Evolutionary conservation across 306 rosid genomes (phyloP).

Genomic region (Vigna radiata): DNA sequence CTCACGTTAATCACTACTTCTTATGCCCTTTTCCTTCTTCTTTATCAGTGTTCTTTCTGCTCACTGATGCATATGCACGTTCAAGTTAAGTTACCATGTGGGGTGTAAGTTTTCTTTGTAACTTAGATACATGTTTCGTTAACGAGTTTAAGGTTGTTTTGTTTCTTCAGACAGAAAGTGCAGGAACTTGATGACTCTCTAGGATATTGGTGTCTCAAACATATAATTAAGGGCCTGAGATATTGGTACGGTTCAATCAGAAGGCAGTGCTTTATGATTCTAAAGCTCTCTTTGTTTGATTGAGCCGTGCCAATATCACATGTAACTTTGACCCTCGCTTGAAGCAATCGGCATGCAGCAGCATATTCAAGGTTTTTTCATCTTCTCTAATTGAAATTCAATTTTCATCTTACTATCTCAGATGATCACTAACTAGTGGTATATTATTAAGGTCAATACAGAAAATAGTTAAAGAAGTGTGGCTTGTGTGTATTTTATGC

Average conservation of each 20-base stretch:
- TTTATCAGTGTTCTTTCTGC: conserved; percentile 4
- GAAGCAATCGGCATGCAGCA: neutral
- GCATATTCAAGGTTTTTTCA: conserved; percentile 15
- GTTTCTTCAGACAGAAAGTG: conserved; percentile 36
- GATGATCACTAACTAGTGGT: neutral
- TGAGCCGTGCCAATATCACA: conserved; percentile 98
- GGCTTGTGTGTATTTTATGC: conserved; percentile 1
- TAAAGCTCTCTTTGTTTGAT: conserved; percentile 72
- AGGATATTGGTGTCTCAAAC: neutral
- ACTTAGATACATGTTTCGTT: conserved; percentile 13
- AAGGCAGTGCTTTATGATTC: conserved; percentile 55
- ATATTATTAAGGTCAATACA: neutral
- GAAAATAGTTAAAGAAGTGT: neutral
- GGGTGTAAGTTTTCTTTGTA: conserved; percentile 37
- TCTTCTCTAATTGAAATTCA: neutral
- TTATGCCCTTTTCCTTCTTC: conserved; percentile 31
- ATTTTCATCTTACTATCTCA: neutral
- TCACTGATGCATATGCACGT: conserved; percentile 4
- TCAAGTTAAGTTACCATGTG: neutral
- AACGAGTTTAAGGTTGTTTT: neutral
- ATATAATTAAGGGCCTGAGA: conserved; percentile 50
- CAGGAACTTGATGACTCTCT: conserved; percentile 37
- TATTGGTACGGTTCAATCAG: conserved; percentile 87
- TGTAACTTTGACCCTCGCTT: conserved; percentile 26
- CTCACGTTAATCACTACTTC: conserved; percentile 16